Base-by-base conservation (phyloP, 768 basidiomycete species). In the Tephrocybe sp. region DNA sequence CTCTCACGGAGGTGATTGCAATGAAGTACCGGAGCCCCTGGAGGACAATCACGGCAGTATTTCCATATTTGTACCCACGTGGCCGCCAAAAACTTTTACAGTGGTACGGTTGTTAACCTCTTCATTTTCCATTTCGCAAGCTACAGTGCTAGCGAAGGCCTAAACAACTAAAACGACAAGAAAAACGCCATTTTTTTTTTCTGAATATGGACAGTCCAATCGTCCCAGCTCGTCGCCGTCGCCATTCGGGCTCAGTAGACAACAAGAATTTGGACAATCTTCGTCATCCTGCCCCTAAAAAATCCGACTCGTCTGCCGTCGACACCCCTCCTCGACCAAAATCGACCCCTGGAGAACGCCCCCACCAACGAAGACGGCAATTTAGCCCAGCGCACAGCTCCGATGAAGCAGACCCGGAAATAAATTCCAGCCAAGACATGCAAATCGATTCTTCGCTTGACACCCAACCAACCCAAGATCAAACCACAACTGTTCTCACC, bases 281-380 rank as follows among this genome's bases (percentile, higher is more conserved):
- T 54, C 45, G 64, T 52, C 57, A 55, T 56, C 48, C 64, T 46
- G 48, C 53, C 39, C 51, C 65, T 13, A 55, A 57, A 46, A 59
- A 54, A 52, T 47, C 53, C 30, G 55, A 49, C n/a, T 63, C 67
- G 19, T 19, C 56, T 5, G 60, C 67, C 35, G 58, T 79, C 19
- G 60, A 71, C 1, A 80, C 83, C 5, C 83, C 83, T 6, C 85
- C 84, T 3, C 77, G 87, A 16, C 87, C 87, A 16, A 87, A 89
- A 64, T 87, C 85, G 12, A 85, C 87, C 0, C 87, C 87, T 2
- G 75, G 83, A 23, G 84, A 87, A 58, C 76, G 84, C 3, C 78
- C 77, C 1, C 70, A 70, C 5, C 76, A 69, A 43, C 74, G 73
- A 39, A 70, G 75, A 39, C 72, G 79, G 33, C 72, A 76, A 39